phyloP scores from a whole-genome alignment of 2,329 filamentous ascomycete genomes.

The Stachybotrys elegans region DNA sequence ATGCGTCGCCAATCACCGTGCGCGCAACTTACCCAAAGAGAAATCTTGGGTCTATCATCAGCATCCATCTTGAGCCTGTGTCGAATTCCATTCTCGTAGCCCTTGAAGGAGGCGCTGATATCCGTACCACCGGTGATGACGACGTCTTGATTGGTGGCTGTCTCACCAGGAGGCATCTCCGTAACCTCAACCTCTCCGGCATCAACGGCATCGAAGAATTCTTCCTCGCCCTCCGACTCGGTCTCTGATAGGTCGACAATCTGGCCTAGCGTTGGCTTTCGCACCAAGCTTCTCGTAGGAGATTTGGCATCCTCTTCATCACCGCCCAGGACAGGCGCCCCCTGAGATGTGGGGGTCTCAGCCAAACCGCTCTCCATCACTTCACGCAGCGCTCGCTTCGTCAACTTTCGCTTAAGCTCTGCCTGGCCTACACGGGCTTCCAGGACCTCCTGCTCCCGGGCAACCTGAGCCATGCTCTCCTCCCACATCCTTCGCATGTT shows the following conservation, averaged over 20 bases:
- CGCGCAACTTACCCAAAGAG: slow-evolving; percentile 72
- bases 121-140: slow-evolving; percentile 45
- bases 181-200: slow-evolving; percentile 83
- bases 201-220: slow-evolving; percentile 97
- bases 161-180: slow-evolving; percentile 53
- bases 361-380: slow-evolving; percentile 58
- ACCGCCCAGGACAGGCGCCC: slow-evolving; percentile 24
- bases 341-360: slow-evolving; percentile 21
- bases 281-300: slow-evolving; percentile 34
- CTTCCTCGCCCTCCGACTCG: slow-evolving; percentile 77
- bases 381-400: slow-evolving; percentile 84
- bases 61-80: slow-evolving; percentile 80
- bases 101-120: slow-evolving; percentile 73
- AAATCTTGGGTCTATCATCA: slow-evolving; percentile 89
- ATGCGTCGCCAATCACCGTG: background rate
- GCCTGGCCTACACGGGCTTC: slow-evolving; percentile 84
- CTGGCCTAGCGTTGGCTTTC: slow-evolving; percentile 62
- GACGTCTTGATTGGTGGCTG: slow-evolving; percentile 34
- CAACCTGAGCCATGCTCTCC: slow-evolving; percentile 97
- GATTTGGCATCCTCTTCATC: slow-evolving; percentile 30
- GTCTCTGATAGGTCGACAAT: slow-evolving; percentile 74
- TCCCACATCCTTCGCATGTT: slow-evolving; percentile 97
- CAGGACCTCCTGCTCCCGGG: slow-evolving; percentile 85
- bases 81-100: slow-evolving; percentile 86
- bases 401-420: slow-evolving; percentile 82